These are phyloP conservation scores for Chaetomium sp. DNA, from an alignment of 2,329 filamentous ascomycete genomes.

Conservation along the genomic window DNA sequence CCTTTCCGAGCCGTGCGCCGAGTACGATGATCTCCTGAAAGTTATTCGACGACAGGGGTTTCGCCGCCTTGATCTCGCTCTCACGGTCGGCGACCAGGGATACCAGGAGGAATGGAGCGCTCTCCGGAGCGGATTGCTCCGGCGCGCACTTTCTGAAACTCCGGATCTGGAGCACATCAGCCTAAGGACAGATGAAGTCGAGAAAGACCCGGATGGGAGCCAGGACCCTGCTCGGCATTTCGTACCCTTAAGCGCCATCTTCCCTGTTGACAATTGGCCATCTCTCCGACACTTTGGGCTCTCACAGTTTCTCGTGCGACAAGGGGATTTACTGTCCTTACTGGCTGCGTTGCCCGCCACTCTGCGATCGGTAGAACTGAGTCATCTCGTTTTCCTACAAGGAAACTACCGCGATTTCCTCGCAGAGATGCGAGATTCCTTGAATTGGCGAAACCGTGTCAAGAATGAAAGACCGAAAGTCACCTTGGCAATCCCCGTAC, in stretches of 20 bases:
- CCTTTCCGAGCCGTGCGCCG: background rate
- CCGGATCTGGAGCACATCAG: background rate
- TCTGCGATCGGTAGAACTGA: background rate
- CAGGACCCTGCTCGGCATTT: background rate
- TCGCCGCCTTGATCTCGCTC: background rate
- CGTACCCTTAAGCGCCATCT: background rate
- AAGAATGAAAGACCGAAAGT: background rate
- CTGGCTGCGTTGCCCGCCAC: background rate
- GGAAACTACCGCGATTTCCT: background rate
- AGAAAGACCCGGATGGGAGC: background rate
- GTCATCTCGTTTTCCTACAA: background rate
- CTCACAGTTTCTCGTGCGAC: background rate
- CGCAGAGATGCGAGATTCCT: background rate
- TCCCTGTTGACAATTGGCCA: background rate
- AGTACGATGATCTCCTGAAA: background rate
- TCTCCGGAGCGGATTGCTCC: background rate
- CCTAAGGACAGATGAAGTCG: background rate
- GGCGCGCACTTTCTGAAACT: background rate
- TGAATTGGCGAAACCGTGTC: background rate
- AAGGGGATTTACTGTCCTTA: background rate
- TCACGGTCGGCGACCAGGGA: background rate
- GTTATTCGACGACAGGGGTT: background rate
- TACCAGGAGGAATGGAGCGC: background rate
- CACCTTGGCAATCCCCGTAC: background rate
- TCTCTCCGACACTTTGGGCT: slow-evolving; percentile 1